Evolutionary conservation across 2,329 filamentous ascomycete species (phyloP).

Genomic region (Aspergillus proliferans): DNA sequence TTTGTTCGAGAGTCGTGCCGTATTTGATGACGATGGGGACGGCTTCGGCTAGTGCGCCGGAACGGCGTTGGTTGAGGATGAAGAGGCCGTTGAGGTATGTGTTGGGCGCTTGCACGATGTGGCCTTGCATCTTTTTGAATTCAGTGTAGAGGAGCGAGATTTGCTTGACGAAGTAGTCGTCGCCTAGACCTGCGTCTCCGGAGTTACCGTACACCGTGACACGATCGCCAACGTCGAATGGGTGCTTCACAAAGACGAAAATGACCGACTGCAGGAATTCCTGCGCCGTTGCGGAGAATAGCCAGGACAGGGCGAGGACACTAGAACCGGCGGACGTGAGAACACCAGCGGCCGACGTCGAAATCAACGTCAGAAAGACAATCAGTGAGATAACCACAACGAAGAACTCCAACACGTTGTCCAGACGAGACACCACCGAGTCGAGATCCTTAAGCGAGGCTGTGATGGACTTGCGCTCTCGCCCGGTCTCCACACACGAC

Average conservation of each 20-base stretch:
- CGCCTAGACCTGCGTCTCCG: constrained; percentile 68
- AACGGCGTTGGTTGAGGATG: constrained; percentile 89
- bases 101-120: constrained; percentile 93
- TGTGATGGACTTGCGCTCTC: constrained; percentile 91
- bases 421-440: constrained; percentile 83
- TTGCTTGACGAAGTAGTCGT: constrained; percentile 95
- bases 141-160: constrained; percentile 91
- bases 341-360: constrained; percentile 80
- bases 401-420: constrained; percentile 82
- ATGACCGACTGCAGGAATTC: constrained; percentile 91
- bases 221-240: constrained; percentile 91
- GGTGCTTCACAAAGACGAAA: constrained; percentile 95
- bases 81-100: constrained; percentile 87
- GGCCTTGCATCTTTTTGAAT: constrained; percentile 98
- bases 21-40: constrained; percentile 81
- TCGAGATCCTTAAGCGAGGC: constrained; percentile 92
- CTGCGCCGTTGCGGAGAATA: constrained; percentile 86
- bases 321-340: constrained; percentile 84
- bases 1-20: constrained; percentile 74
- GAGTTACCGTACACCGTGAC: constrained; percentile 89
- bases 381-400: constrained; percentile 74
- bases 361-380: constrained; percentile 84
- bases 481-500: constrained; percentile 87
- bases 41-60: constrained; percentile 79
- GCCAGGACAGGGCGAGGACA: constrained; percentile 84